These are phyloP conservation scores for Nakazawaea ernobii DNA, from an alignment of 805 yeast species.

Conservation along the genomic window DNA sequence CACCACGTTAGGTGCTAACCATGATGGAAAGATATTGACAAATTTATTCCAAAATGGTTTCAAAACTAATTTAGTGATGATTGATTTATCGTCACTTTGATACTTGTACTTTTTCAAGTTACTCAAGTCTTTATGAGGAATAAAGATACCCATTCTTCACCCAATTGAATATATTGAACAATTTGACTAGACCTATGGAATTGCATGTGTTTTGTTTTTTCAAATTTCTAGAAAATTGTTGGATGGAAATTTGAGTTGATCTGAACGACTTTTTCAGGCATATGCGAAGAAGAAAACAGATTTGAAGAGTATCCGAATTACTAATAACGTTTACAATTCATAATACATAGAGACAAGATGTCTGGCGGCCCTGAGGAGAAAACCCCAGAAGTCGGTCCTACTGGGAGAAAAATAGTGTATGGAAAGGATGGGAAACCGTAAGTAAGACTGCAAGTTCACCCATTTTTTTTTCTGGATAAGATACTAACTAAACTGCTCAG, in stretches of 20 bases:
- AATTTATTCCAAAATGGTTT: constrained; percentile 80
- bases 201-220: too few species aligned
- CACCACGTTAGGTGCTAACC: constrained; percentile 91
- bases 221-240: too few species aligned
- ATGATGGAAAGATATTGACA: constrained; percentile 69
- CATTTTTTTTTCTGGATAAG: constrained; percentile 3
- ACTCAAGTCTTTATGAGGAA: constrained; percentile 45
- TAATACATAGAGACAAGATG: background rate
- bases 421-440: constrained; percentile 94
- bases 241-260: too few species aligned
- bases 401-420: constrained; percentile 65
- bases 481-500: constrained; percentile 13
- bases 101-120: constrained; percentile 57
- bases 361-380: background rate
- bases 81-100: constrained; percentile 75
- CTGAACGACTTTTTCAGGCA: too few species aligned
- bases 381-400: constrained; percentile 43
- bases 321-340: background rate
- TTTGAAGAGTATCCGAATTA: background rate
- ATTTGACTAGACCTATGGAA: too few species aligned
- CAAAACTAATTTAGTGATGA: constrained; percentile 65
- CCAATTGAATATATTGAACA: too few species aligned
- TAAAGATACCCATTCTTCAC: constrained; percentile 54
- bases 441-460: constrained; percentile 26
- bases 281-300: background rate